A percentile compares a stretch with the other conserved stretches of the same genome.
Conservation (phyloP, 768 basidiomycete genomes). For the Termitomyces sp. region DNA sequence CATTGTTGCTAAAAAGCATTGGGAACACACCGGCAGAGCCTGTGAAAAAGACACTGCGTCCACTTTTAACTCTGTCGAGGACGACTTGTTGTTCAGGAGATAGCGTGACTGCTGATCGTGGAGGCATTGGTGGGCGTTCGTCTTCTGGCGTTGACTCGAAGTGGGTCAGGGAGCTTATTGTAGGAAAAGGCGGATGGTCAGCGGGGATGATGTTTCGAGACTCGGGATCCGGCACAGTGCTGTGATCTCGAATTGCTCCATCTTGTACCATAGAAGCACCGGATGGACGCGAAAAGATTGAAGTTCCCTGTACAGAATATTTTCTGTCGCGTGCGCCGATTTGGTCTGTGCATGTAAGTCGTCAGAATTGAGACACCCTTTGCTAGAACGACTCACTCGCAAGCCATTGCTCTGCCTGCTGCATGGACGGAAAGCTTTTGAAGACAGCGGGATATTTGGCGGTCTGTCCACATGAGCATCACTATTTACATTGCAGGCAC, state of each 20-base stretch:
- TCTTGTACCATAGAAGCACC: neutral
- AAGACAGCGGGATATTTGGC: conserved; percentile 47
- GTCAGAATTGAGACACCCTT: neutral
- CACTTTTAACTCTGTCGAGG: conserved; percentile 46
- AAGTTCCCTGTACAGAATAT: neutral
- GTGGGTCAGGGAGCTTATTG: neutral
- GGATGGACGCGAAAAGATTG: neutral
- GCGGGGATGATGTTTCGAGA: neutral
- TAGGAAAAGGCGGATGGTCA: neutral
- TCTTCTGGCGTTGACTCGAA: neutral
- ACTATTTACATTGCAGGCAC: neutral
- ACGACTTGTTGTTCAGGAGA: conserved; percentile 50
- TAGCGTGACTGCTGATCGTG: conserved; percentile 24
- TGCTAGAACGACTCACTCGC: conserved; percentile 14
- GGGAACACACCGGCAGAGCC: conserved; percentile 63
- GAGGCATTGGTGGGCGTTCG: neutral
- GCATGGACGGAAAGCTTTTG: conserved; percentile 38
- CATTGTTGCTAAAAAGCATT: neutral
- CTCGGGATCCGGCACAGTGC: neutral
- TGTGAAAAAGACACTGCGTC: conserved; percentile 77
- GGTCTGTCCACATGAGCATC: conserved; percentile 29
- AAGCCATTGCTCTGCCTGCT: conserved; percentile 51
- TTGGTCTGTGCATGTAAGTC: neutral
- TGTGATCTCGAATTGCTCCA: neutral
- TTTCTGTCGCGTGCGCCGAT: neutral